phyloP scores from a whole-genome alignment of 1,284 basidiomycete species.

The Trichosporon sp. region DNA sequence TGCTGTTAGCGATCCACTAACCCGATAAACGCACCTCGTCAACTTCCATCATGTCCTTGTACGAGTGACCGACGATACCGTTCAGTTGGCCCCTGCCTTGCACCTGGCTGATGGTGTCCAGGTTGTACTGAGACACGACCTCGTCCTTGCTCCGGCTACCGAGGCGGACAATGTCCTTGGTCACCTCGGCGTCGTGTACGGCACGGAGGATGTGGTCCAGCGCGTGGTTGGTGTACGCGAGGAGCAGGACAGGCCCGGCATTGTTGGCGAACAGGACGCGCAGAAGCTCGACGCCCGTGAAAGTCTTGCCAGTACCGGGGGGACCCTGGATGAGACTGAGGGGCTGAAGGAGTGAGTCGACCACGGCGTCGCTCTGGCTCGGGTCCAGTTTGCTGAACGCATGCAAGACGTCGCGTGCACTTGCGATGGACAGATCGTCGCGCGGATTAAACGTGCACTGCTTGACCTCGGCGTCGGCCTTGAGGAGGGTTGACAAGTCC shows the following conservation, averaged over 20 bases:
- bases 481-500: conserved; percentile 54
- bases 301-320: conserved; percentile 72
- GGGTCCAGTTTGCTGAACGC: conserved; percentile 35
- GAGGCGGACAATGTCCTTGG: conserved; percentile 60
- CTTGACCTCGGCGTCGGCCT: conserved; percentile 15
- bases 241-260: conserved; percentile 59
- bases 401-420: conserved; percentile 38
- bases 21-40: neutral
- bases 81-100: neutral
- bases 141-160: conserved; percentile 62
- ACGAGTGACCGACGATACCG: neutral
- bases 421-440: conserved; percentile 49
- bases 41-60: neutral
- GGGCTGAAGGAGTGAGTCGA: conserved; percentile 60
- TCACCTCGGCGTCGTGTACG: conserved; percentile 61
- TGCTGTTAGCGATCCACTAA: neutral
- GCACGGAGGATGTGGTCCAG: conserved; percentile 64
- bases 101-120: conserved; percentile 49
- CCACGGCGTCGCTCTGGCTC: conserved; percentile 64
- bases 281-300: conserved; percentile 62
- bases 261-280: conserved; percentile 58
- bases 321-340: conserved; percentile 67
- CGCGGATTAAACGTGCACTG: conserved; percentile 44
- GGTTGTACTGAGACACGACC: conserved; percentile 54
- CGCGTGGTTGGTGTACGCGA: conserved; percentile 71